Percentiles rank a stretch among this genome's conserved stretches.
Evolutionary conservation across 352 stramenopile species (phyloP).

Genomic region (Phytopythium delawarense): DNA sequence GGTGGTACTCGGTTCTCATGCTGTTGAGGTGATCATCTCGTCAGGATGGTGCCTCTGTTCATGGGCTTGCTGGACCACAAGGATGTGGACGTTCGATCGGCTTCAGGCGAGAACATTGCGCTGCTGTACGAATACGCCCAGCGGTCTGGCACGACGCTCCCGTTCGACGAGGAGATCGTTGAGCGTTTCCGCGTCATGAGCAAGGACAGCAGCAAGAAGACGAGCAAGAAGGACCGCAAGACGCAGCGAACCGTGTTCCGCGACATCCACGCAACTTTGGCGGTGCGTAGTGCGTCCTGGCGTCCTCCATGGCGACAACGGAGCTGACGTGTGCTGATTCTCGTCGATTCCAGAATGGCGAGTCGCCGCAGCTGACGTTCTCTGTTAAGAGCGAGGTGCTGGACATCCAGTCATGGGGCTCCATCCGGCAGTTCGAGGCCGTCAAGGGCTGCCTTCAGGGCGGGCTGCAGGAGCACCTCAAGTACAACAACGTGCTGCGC

Average conservation of each 20-base stretch:
- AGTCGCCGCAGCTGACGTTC: slow-evolving; percentile 76
- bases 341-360: slow-evolving; percentile 44
- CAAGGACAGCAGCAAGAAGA: slow-evolving; percentile 89
- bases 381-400: slow-evolving; percentile 70
- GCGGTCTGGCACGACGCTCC: slow-evolving; percentile 39
- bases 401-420: slow-evolving; percentile 73
- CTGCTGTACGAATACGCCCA: slow-evolving; percentile 71
- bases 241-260: slow-evolving; percentile 80
- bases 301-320: too few relatives aligned
- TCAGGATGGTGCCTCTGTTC: slow-evolving; percentile 66
- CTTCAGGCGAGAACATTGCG: slow-evolving; percentile 82
- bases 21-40: background rate
- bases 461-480: slow-evolving; percentile 82
- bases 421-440: slow-evolving; percentile 78
- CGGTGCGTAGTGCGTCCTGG: slow-evolving; percentile 27
- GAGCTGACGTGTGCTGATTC: background rate
- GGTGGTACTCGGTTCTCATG: background rate
- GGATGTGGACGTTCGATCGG: slow-evolving; percentile 77
- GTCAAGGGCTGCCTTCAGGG: slow-evolving; percentile 72
- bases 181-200: slow-evolving; percentile 72
- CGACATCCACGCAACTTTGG: slow-evolving; percentile 76
- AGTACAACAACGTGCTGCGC: slow-evolving; percentile 86
- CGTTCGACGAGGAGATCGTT: slow-evolving; percentile 65
- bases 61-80: slow-evolving; percentile 67
- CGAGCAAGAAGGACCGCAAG: slow-evolving; percentile 88